Base-by-base conservation (phyloP, 192 early-diverging fungal genomes). In the Podochytrium sp. region DNA sequence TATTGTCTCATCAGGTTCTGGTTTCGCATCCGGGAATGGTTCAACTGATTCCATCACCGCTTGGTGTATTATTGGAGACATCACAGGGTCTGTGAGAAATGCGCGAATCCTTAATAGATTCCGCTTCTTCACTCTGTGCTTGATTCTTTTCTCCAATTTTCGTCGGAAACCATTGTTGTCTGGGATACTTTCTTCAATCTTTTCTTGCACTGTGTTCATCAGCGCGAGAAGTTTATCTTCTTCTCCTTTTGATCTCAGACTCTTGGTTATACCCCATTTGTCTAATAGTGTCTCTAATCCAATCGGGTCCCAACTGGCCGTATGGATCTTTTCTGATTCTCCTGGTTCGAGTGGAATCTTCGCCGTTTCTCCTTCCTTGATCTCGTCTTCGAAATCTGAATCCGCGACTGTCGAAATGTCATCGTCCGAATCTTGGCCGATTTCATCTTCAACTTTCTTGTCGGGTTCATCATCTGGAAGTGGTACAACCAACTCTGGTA, bases 261-360 rank as follows among this genome's bases (percentile, higher is more conserved):
- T 14, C 37, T 62, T 4, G 10, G 60, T 62, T 37, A 62, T 62
- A 34, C 60, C 60, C 60, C 63, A 65, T 47, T 65, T 65, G 6
- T 38, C 12, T 14, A 65, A 43, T 7, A 38, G n/a, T 27, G 29
- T 41, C 29, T 65, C 32, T 40, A 65, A 20, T 6, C 60, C 60
- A 35, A 6, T 25, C 5, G 60, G 38, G 38, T 32, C 30, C 43
- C 12, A 38, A 18, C 14, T 20, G 47, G 29, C 32, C 27, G 16
- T 65, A n/a, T 65, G 29, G n/a, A 12, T 39, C 29, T 65, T 43
- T 39, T 65, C 27, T 10, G 33, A 7, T 27, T 38, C 37, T n/a
- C 7, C 7, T 57, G 55, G 55, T 10, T 57, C 25, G 7, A 14
- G 12, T 27, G 29, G 6, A 38, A 65, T 65, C 10, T 12, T 43